Evolutionary conservation across 2,329 filamentous ascomycete genomes (phyloP), one percentile per base, ranked within the genome.

Genomic region (Talaromyces islandicus): DNA sequence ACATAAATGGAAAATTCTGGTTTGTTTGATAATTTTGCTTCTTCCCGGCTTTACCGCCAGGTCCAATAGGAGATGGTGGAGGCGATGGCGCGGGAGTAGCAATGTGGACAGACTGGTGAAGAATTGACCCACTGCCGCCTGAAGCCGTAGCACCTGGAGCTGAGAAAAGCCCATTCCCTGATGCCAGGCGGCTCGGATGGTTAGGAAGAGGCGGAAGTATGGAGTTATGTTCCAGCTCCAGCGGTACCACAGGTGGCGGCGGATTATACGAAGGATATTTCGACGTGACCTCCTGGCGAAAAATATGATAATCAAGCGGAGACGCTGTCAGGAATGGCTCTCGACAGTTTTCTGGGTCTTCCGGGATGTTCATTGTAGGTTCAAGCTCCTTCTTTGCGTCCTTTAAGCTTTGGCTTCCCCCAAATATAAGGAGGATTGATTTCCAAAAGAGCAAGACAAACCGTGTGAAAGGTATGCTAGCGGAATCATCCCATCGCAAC

Each of bases 11-110:
- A 65, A 99, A 97, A 71, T 97, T 94, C 68, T 99, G 94, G 70
- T 99, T 99, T 0, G 94, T 99, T 73, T 99, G 94, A 69, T 99
- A 99, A 67, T 97, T 99, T 70, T 99, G 94, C 72, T 99, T 99
- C 80, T 99, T 99, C 0, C 89, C 92, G 57, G 90, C 91, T 73
- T 97, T 99, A 0, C 92, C 92, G 27, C 92, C 85, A 3, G 85
- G 83, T 0, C 85, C 92, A 35, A 88, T 88, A 10, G 94, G 94
- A 1, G 93, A 97, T 0, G 94, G 94, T 0, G 94, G 94, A 25
- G 94, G 94, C 0, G 94, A 99, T 1, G 94, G 94, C 0, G 92
- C 93, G 0, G 94, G 94, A 1, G 94, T 99, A n/a, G 94, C 94
- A 67, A 99, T 99, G 73, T 99, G 94, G 6, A 99, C 93, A 6